Base-by-base conservation (phyloP, 768 basidiomycete genomes). In the Hericium coralloides region DNA sequence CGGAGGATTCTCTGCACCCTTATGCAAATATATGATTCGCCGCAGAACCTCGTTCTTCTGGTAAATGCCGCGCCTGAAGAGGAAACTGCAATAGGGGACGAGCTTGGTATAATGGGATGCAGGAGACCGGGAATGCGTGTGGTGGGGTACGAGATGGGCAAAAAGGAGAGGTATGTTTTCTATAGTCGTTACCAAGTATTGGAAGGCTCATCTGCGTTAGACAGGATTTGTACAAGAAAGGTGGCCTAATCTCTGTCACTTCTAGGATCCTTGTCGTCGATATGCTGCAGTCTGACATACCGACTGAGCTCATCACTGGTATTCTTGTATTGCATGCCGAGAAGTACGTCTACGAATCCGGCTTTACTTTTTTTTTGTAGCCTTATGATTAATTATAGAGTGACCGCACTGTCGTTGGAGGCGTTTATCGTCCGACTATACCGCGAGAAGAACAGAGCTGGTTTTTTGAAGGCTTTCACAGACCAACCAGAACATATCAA, bases 401-500 rank as follows among this genome's bases (percentile, higher is more conserved):
- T 95, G 12, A 91, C 89, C 0, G 80, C 90, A 2, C 78, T 92
- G 1, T 89, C 85, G 23, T 74, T 87, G 49, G 95, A 98, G 67
- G 92, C 94, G 0, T 99, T 98, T 72, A 91, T 98, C 38, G 87
- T 94, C 51, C 83, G 95, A 2, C 74, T 97, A 2, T 98, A 87
- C 67, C 82, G 95, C 43, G 87, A 97, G 70, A 84, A 87, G 73
- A 99, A 98, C 73, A 82, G 79, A 67, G 77, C 76, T 2, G 95
- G 95, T 1, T 99, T 98, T 69, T 74, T 98, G 61, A 98, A 99
- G 70, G 97, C 93, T 0, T 97, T 99, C 67, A 92, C 93, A 2
- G 97, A 98, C 69, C 89, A 98, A 64, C 94, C 95, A 4, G 97
- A 98, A 68, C 83, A 88, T 60, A 97, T 99, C 59, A 94, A 89